Conservation (phyloP, 805 yeast species). For the Candida taoyuanica region DNA sequence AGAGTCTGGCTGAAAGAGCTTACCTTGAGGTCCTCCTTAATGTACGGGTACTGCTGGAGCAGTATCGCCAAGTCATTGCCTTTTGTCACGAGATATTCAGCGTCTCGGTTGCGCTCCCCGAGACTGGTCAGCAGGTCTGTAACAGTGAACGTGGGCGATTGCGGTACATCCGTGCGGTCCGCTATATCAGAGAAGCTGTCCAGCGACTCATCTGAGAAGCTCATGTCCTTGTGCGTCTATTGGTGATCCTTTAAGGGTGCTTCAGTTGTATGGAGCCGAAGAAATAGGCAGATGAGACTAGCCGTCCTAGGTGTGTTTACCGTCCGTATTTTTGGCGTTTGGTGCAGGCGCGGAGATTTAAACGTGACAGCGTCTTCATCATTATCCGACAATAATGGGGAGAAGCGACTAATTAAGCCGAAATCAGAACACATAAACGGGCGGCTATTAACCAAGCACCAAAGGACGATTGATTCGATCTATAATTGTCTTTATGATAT, state of each 20-base stretch:
- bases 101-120: constrained; percentile 46
- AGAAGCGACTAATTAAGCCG: too few species aligned
- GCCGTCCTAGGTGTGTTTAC: too few species aligned
- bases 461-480: too few species aligned
- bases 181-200: constrained; percentile 5
- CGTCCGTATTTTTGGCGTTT: too few species aligned
- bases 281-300: too few species aligned
- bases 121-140: constrained; percentile 58
- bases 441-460: too few species aligned
- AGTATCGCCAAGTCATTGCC: constrained; percentile 64
- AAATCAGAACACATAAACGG: too few species aligned
- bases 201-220: constrained; percentile 10
- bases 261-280: background rate
- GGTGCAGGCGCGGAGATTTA: too few species aligned
- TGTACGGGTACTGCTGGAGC: constrained; percentile 50
- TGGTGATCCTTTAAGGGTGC: background rate
- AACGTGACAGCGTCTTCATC: too few species aligned
- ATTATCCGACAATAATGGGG: too few species aligned
- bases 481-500: too few species aligned
- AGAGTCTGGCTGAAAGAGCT: constrained; percentile 53
- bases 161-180: constrained; percentile 6
- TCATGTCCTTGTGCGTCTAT: too few species aligned
- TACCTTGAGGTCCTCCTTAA: constrained; percentile 61
- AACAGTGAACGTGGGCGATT: constrained; percentile 56
- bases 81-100: constrained; percentile 46